Percentiles rank a stretch among this genome's conserved stretches.
These are phyloP conservation scores for Pavlovales sp. DNA, from an alignment of 208 protist genomes.

Conservation along the genomic window DNA sequence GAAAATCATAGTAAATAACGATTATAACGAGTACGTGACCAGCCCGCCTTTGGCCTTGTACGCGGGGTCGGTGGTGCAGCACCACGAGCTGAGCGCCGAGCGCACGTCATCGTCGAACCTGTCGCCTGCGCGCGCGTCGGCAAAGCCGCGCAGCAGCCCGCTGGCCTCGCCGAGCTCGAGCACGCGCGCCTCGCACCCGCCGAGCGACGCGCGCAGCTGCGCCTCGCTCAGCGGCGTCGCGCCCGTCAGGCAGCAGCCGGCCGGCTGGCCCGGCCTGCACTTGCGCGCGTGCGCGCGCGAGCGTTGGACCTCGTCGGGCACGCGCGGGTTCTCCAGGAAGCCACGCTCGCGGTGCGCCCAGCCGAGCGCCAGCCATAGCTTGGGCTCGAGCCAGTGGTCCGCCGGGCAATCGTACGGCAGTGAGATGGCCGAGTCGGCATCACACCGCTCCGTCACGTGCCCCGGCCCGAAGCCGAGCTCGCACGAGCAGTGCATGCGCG, in stretches of 20 bases:
- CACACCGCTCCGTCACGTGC: background rate
- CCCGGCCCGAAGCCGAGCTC: slow-evolving; percentile 21
- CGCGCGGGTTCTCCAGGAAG: slow-evolving; percentile 14
- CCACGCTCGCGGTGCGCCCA: slow-evolving; percentile 16
- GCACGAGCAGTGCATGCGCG: slow-evolving; percentile 11
- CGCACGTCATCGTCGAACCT: background rate
- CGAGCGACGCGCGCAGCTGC: background rate
- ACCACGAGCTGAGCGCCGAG: background rate
- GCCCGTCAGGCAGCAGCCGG: background rate
- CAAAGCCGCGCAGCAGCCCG: background rate
- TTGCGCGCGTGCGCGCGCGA: background rate
- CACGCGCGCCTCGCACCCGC: background rate
- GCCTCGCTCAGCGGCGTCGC: no score
- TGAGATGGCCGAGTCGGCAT: background rate
- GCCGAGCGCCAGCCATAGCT: background rate
- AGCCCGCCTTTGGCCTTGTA: background rate
- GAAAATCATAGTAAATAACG: no score
- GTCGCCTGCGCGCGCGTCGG: no score
- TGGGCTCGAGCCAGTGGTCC: slow-evolving; percentile 25
- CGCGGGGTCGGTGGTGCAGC: background rate
- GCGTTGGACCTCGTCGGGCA: background rate
- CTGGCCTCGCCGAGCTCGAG: background rate
- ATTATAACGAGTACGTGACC: no score
- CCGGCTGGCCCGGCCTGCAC: background rate
- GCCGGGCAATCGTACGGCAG: slow-evolving; percentile 31